Conservation (phyloP, 768 basidiomycete genomes). For the Paxillus ammoniavirescens region DNA sequence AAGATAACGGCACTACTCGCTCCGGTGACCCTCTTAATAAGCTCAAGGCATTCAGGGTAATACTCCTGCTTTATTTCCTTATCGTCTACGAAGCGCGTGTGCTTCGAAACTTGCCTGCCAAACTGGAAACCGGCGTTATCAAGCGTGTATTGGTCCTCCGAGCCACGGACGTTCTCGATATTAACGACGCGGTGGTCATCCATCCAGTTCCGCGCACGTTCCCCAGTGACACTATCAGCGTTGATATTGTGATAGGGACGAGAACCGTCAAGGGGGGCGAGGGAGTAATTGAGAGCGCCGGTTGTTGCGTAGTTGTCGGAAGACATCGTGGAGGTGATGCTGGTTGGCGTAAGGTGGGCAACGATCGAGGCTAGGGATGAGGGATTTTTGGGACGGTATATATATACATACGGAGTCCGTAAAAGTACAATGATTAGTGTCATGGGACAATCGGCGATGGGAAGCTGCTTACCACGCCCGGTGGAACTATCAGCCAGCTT, state of each 20-base stretch:
- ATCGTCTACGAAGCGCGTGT: conserved; percentile 34
- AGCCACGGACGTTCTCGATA: conserved; percentile 35
- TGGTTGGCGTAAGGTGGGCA: too few relatives aligned
- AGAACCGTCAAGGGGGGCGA: conserved; percentile 18
- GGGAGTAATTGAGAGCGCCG: conserved; percentile 16
- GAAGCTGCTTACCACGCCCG: too few relatives aligned
- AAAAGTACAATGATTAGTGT: too few relatives aligned
- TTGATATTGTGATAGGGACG: conserved; percentile 17
- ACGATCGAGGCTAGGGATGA: neutral
- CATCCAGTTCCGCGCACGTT: conserved; percentile 20
- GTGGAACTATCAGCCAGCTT: too few relatives aligned
- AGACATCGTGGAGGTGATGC: conserved; percentile 8
- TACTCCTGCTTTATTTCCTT: conserved; percentile 37
- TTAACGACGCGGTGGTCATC: conserved; percentile 10
- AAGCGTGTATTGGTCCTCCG: conserved; percentile 30
- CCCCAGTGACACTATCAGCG: conserved; percentile 12
- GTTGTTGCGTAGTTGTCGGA: conserved; percentile 15
- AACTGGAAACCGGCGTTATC: conserved; percentile 38
- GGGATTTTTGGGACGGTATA: too few relatives aligned
- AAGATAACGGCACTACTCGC: conserved; percentile 40
- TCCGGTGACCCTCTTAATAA: conserved; percentile 39
- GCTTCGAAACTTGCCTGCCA: conserved; percentile 20
- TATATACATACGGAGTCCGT: too few relatives aligned
- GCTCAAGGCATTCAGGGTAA: conserved; percentile 37
- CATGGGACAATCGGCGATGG: too few relatives aligned